A percentile compares a stretch with the other conserved stretches of the same genome.
These are phyloP conservation scores for Gracilaria domingensis DNA, from an alignment of 23 red algal species.

Conservation along the genomic window DNA sequence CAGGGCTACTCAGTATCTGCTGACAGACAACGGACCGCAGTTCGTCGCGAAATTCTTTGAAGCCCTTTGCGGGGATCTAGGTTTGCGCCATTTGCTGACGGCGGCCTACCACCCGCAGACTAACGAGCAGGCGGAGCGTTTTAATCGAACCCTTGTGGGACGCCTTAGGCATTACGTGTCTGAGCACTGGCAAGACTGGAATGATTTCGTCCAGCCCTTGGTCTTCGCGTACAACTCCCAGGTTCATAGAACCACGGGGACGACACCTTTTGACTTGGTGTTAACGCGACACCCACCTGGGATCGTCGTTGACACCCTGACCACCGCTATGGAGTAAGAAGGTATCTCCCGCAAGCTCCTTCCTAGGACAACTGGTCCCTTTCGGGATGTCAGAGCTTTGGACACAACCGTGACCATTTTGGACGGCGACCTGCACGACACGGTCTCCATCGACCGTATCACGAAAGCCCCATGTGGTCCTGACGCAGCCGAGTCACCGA, in stretches of 20 bases:
- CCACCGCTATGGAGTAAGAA: no score
- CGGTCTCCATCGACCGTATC: no score
- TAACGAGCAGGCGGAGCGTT: slow-evolving; percentile 2
- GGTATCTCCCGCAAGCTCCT: no score
- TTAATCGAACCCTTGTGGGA: background rate
- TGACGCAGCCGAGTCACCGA: no score
- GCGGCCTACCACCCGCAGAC: slow-evolving; percentile 28
- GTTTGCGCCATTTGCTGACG: background rate
- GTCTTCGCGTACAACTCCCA: slow-evolving; percentile 9
- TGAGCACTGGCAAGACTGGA: slow-evolving; percentile 28
- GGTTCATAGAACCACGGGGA: background rate
- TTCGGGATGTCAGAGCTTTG: no score
- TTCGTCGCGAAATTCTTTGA: slow-evolving; percentile 42
- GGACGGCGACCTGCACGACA: no score
- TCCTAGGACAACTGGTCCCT: no score
- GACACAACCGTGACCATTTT: no score
- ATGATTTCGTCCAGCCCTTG: background rate
- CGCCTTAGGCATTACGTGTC: slow-evolving; percentile 4
- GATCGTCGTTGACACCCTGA: background rate
- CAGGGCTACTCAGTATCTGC: background rate
- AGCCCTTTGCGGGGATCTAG: slow-evolving; percentile 3
- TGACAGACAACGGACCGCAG: slow-evolving; percentile 16
- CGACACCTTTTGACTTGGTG: slow-evolving; percentile 42
- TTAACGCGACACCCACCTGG: slow-evolving; percentile 16
- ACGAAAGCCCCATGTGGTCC: no score